Evolutionary conservation across 1,284 basidiomycete genomes (phyloP), one percentile per base, ranked within the genome.

Genomic region (Cystobasidium pallidum): DNA sequence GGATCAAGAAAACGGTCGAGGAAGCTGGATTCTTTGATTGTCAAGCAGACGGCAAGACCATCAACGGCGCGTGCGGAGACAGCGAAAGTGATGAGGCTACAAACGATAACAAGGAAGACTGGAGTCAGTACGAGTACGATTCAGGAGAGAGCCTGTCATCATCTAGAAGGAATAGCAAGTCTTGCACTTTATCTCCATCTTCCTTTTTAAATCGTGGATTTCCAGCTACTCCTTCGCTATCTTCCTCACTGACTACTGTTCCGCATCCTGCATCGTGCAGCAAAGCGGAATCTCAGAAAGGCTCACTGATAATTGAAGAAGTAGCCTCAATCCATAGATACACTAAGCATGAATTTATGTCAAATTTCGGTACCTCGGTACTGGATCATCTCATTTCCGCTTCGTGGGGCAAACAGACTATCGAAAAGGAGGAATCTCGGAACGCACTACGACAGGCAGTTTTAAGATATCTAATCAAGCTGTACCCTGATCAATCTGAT

Each of bases 331-430:
- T 24, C 11, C 57, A 61, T 26, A 26, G 67, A 24, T 61, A 58
- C 39, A 58, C 66, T 3, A 47, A 59, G 21, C 51, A 58, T 15
- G 66, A 68, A 19, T 68, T 68, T 21, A 36, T 59, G 52, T 36
- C 28, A 15, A 59, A 57, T 55, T 68, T 68, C 26, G 66, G 66
- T 13, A 55, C 55, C 24, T 21, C 52, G 21, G 55, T 47, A 41
- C n/a, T 66, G 15, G 49, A 66, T 30, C 52, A 66, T 32, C 17
- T 66, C 51, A n/a, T 66, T 21, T 17, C 32, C 1, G 34, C 43
- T 28, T 24, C 64, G 19, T 66, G 64, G 64, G 64, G 64, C 17
- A 30, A 54, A 36, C 51, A 55, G 45, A 39, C 39, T 30, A 21
- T 61, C 1, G 19, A 32, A 10, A 36, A 28, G 13, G 41, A 34